Conservation (phyloP, 805 yeast species). For the Isabelozyma pseudorhagii region DNA sequence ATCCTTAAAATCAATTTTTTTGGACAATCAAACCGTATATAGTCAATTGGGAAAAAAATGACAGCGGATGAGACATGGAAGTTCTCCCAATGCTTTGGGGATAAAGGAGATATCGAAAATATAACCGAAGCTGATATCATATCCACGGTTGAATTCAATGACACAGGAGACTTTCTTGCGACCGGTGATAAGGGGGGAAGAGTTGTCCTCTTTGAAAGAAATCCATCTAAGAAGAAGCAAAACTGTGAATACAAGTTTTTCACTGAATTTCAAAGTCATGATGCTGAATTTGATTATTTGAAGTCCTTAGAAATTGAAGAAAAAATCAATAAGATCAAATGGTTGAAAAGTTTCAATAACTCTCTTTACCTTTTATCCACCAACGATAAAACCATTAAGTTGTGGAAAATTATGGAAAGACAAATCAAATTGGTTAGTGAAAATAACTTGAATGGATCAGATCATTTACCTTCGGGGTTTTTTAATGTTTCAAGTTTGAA, state of each 20-base stretch:
- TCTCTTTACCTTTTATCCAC: conserved; percentile 90
- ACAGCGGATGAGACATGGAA: conserved; percentile 54
- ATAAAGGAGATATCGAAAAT: conserved; percentile 93
- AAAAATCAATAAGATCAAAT: conserved; percentile 94
- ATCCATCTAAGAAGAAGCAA: conserved; percentile 58
- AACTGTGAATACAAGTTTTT: conserved; percentile 89
- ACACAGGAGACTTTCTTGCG: conserved; percentile 90
- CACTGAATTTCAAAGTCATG: conserved; percentile 97
- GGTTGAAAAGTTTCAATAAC: conserved; percentile 86
- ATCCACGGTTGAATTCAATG: conserved; percentile 94
- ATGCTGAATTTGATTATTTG: conserved; percentile 95
- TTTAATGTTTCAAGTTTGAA: conserved; percentile 47
- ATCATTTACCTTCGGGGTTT: conserved; percentile 14
- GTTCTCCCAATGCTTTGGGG: conserved; percentile 97
- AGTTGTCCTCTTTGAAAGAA: conserved; percentile 92
- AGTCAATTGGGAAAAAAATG: not conserved
- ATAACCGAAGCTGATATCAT: conserved; percentile 97
- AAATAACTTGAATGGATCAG: conserved; percentile 60
- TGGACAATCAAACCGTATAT: too few relatives aligned
- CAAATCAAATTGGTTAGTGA: conserved; percentile 89
- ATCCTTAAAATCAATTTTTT: too few relatives aligned
- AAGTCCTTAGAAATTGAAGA: conserved; percentile 97
- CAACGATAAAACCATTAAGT: conserved; percentile 96
- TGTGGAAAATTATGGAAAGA: conserved; percentile 94
- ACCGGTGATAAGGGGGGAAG: conserved; percentile 99